Conservation (phyloP, 768 basidiomycete species). For the Podaxis mareebaensis region DNA sequence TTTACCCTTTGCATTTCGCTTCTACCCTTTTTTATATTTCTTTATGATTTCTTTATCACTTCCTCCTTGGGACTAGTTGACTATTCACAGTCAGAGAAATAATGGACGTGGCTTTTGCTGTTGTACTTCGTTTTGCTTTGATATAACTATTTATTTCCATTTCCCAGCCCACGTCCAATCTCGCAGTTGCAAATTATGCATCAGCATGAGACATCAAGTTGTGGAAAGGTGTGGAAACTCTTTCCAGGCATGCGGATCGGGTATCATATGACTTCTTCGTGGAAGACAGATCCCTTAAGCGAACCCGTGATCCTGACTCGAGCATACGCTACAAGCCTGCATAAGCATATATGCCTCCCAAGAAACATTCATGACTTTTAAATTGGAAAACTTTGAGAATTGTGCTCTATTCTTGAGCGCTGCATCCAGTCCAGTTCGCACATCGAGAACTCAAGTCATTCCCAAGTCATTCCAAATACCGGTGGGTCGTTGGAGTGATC, state of each 20-base stretch:
- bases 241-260: neutral
- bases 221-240: neutral
- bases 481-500: neutral
- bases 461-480: neutral
- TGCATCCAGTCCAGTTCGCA: neutral
- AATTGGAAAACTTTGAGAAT: neutral
- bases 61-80: constrained; percentile 11
- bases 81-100: neutral
- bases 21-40: constrained; percentile 5
- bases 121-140: constrained; percentile 7
- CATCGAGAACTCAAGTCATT: neutral
- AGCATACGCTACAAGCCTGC: neutral
- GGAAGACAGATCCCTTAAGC: neutral
- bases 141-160: constrained; percentile 10
- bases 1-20: constrained; percentile 10
- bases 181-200: neutral
- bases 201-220: neutral
- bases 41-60: constrained; percentile 10
- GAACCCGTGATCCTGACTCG: neutral
- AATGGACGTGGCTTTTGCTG: neutral
- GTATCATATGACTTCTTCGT: constrained; percentile 1
- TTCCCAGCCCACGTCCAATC: neutral
- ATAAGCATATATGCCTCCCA: neutral
- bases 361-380: too few species aligned
- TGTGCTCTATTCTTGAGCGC: neutral